Percentiles rank a stretch among this genome's conserved stretches.
Evolutionary conservation across 164 flowering plant genomes (phyloP).

Genomic region (Vitis amurensis): DNA sequence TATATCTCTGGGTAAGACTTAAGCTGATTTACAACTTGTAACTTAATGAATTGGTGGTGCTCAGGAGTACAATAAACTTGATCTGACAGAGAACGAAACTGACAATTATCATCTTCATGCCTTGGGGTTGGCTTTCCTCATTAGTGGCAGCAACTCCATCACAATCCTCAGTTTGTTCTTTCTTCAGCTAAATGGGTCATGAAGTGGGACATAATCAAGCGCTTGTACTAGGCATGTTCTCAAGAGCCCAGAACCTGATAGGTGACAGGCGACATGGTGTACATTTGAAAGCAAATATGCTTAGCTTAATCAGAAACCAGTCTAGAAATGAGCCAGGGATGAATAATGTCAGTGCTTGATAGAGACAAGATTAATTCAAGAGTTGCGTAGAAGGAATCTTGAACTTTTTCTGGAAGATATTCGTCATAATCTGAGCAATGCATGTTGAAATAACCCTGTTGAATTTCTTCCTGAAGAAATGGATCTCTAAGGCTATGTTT

Average conservation of each 20-base stretch:
- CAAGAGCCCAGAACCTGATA: conserved; percentile 97
- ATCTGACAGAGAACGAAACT: too few species aligned
- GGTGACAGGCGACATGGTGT: conserved; percentile 96
- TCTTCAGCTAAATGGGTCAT: conserved; percentile 86
- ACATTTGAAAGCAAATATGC: conserved; percentile 87
- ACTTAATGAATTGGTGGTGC: too few species aligned
- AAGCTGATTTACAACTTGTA: too few species aligned
- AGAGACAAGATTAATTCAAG: conserved; percentile 88
- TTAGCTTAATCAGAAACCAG: conserved; percentile 67
- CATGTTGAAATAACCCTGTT: conserved; percentile 51
- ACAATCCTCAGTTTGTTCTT: conserved; percentile 19
- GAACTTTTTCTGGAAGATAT: conserved; percentile 91
- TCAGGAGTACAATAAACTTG: too few species aligned
- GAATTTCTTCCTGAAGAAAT: too few species aligned
- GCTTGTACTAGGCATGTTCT: conserved; percentile 92
- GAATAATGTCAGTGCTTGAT: conserved; percentile 80
- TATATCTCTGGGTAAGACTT: too few species aligned
- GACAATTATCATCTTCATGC: too few species aligned
- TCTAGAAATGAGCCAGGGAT: conserved; percentile 86
- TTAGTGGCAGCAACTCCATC: too few species aligned
- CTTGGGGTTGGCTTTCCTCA: too few species aligned
- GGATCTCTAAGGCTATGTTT: too few species aligned
- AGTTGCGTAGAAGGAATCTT: conserved; percentile 97
- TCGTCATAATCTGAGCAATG: conserved; percentile 86
- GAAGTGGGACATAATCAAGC: conserved; percentile 84